Base-by-base conservation (phyloP, 371 early-diverging fungal species). In the Rhizomucor pusillus region DNA sequence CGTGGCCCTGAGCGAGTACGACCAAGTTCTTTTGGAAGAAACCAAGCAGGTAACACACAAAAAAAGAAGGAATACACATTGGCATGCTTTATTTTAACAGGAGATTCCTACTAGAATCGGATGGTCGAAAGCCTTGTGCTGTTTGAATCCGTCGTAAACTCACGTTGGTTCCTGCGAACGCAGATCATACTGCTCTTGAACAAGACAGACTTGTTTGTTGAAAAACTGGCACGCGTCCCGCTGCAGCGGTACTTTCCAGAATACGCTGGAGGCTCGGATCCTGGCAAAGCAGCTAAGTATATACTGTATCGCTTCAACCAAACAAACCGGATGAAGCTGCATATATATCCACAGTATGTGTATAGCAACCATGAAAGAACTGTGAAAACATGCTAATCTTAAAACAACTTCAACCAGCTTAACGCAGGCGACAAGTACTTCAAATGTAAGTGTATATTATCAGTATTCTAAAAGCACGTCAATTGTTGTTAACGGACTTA, bases 171-270 rank as follows among this genome's bases (percentile, higher is more conserved):
- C 57, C 63, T 81, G 37, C 74, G 82, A 34, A 87, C 88, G 0
- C 82, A 82, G 22, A 79, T 90, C 43, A 86, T 90, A 52, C 72
- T 90, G 20, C 87, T 90, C 71, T 60, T 90, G 43, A 90, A 90
- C 77, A 90, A 90, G 68, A 80, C 85, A 54, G 90, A 90, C 64
- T 54, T 88, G 35, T 87, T 90, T 71, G 76, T 77, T 52, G 66
- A 71, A 25, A 90, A 90, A 65, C 62, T 90, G 23, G 67, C 65
- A 34, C 69, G 67, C 45, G 73, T 78, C 5, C 85, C 86, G 1
- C 67, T 90, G 35, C 63, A 62, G 13, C 65, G 75, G 10, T 87
- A 80, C 68, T 90, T 90, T 64, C 85, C 90, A 2, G 89, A 88
- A 41, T 90, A 83, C 66, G 62, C 60, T 2, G 89, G 88, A 36